These are phyloP conservation scores for Tetradesmus obliquus DNA, from an alignment of 139 green algal species.

Conservation along the genomic window DNA sequence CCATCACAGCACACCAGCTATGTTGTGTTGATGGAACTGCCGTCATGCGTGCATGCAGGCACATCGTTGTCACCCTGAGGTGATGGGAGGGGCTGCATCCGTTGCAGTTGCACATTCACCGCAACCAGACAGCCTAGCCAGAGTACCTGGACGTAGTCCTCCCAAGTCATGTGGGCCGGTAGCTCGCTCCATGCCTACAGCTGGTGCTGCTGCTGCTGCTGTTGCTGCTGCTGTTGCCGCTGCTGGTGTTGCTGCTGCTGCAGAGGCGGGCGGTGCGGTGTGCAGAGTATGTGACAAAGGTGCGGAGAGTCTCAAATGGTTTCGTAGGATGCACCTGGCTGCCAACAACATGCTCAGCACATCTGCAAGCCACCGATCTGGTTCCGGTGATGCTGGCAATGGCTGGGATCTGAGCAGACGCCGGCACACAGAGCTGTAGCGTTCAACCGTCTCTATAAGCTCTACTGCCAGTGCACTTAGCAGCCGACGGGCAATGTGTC, in stretches of 20 bases:
- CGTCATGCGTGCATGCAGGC: too few relatives aligned
- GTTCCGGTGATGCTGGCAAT: neutral
- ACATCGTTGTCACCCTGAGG: neutral
- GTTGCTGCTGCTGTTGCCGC: neutral
- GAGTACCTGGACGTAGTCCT: slow-evolving; percentile 1
- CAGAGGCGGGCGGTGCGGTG: neutral
- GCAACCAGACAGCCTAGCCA: neutral
- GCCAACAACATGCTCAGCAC: neutral
- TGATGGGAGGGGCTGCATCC: neutral
- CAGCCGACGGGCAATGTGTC: too few relatives aligned
- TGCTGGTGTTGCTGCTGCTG: neutral
- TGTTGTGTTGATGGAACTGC: too few relatives aligned
- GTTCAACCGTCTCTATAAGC: too few relatives aligned
- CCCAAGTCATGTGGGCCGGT: slow-evolving; percentile 14
- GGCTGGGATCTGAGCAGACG: neutral
- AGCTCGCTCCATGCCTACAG: neutral
- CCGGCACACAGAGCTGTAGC: neutral
- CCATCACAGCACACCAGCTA: too few relatives aligned
- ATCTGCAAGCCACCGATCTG: neutral
- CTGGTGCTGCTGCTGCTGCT: neutral
- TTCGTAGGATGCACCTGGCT: neutral
- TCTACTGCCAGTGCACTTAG: too few relatives aligned
- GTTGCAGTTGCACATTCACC: neutral
- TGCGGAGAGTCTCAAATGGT: neutral
- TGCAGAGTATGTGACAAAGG: neutral